Evolutionary conservation across 2,329 filamentous ascomycete species (phyloP).

Genomic region (Ascochyta rabiei): DNA sequence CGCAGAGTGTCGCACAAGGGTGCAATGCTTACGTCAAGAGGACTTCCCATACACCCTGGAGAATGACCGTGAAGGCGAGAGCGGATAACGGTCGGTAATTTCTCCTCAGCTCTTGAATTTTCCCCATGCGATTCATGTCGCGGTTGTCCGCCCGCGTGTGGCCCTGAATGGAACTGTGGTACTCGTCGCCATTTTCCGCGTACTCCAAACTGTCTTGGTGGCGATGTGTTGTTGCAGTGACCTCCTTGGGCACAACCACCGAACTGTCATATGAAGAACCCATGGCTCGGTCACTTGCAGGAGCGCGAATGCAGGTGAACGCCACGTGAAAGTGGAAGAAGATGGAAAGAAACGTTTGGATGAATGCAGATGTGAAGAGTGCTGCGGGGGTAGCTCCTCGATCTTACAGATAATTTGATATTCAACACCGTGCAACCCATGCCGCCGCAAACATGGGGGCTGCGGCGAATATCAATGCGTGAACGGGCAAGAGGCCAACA

Average conservation of each 20-base stretch:
- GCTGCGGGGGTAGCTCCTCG: constrained; percentile 1
- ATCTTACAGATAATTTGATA: constrained; percentile 2
- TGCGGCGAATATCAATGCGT: constrained; percentile 5
- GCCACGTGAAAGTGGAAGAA: constrained; percentile 5
- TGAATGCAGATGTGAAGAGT: constrained; percentile 7
- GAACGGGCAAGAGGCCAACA: constrained; percentile 13
- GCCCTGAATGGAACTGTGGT: constrained; percentile 35
- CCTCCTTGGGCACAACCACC: constrained; percentile 18
- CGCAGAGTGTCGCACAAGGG: neutral
- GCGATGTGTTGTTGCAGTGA: constrained; percentile 8
- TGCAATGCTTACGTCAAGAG: constrained; percentile 35
- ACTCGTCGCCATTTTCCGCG: constrained; percentile 33
- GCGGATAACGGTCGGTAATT: constrained; percentile 43
- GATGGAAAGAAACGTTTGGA: constrained; percentile 8
- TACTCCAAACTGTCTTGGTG: constrained; percentile 24
- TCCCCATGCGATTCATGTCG: constrained; percentile 45
- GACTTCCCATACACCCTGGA: constrained; percentile 44
- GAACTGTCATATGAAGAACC: constrained; percentile 24
- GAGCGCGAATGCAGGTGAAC: constrained; percentile 19
- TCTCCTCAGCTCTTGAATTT: constrained; percentile 41
- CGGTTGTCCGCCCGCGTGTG: constrained; percentile 36
- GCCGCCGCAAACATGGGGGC: constrained; percentile 11
- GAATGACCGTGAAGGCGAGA: constrained; percentile 42
- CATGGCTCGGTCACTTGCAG: constrained; percentile 23
- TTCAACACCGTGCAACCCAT: constrained; percentile 18